phyloP scores from a whole-genome alignment of 169 alveolate genomes.

The Eimeria sp. region DNA sequence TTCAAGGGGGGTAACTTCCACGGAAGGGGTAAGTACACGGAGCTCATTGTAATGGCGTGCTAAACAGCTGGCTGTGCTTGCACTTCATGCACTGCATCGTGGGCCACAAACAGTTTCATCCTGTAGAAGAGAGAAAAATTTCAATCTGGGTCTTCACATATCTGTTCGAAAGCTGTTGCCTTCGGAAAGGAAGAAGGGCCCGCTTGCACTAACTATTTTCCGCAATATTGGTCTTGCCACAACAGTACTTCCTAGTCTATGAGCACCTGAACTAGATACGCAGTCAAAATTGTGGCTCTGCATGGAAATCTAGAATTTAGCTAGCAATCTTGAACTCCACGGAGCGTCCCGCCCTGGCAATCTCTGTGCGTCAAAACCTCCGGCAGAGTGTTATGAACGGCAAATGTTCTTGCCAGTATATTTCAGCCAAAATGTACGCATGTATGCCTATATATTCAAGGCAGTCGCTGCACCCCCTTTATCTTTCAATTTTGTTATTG shows the following conservation, averaged over 20 bases:
- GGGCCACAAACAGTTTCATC: neutral
- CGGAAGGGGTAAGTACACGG: slow-evolving; percentile 60
- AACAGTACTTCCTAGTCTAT: neutral
- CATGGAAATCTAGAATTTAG: neutral
- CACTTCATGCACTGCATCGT: neutral
- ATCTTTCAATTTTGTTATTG: neutral
- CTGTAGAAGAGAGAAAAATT: neutral
- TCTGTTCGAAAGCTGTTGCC: neutral
- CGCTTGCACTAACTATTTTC: neutral
- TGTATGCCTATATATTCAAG: no score
- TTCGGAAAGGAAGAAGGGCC: neutral
- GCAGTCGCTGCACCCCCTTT: neutral
- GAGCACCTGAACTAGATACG: neutral
- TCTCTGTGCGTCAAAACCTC: neutral
- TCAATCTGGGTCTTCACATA: neutral
- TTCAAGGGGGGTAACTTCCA: slow-evolving; percentile 91
- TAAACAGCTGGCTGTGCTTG: neutral
- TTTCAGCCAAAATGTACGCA: no score
- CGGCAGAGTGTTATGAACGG: neutral
- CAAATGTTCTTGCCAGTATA: neutral
- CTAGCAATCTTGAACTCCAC: neutral
- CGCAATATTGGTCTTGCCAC: neutral
- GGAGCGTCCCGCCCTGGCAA: neutral
- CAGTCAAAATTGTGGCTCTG: neutral
- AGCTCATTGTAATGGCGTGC: neutral